Conservation (phyloP, 805 yeast species). For the Suhomyces faveliae region DNA sequence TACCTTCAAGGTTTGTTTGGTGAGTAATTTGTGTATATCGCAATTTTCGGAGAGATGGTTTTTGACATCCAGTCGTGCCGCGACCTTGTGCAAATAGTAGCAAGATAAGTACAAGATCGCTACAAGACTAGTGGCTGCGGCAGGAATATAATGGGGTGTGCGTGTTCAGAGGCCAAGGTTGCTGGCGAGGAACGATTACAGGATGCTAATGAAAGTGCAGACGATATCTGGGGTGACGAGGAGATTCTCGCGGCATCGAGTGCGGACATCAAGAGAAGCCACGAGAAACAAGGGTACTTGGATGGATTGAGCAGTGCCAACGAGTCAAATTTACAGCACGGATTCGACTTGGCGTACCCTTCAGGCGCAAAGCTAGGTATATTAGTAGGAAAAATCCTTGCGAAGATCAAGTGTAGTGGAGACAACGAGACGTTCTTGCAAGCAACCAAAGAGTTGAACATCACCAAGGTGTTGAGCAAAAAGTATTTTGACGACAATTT, state of each 20-base stretch:
- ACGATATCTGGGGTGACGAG: slow-evolving; percentile 34
- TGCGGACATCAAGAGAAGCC: slow-evolving; percentile 52
- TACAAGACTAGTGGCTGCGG: background rate
- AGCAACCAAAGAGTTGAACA: slow-evolving; percentile 55
- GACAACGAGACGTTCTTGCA: slow-evolving; percentile 22
- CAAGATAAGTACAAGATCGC: background rate
- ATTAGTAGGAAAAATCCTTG: slow-evolving; percentile 62
- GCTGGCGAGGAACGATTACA: background rate
- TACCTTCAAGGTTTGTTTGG: too few species aligned
- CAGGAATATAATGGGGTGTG: slow-evolving; percentile 1
- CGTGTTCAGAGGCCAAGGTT: slow-evolving; percentile 8
- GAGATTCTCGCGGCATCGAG: slow-evolving; percentile 18
- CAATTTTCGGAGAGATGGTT: background rate
- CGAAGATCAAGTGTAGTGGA: slow-evolving; percentile 35
- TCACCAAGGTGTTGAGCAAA: slow-evolving; percentile 54
- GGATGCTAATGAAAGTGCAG: slow-evolving; percentile 7
- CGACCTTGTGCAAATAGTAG: background rate
- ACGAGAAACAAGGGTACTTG: slow-evolving; percentile 76
- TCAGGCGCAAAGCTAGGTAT: slow-evolving; percentile 71
- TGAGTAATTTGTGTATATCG: too few species aligned
- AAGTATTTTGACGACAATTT: slow-evolving; percentile 54
- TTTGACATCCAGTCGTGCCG: background rate
- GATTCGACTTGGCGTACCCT: slow-evolving; percentile 80
- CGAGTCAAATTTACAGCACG: slow-evolving; percentile 68
- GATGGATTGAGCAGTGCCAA: slow-evolving; percentile 74